Percentiles rank a stretch among this genome's conserved stretches.
phyloP scores from a whole-genome alignment of 1,139 yeast species.

The Blastobotrys ciferrii region DNA sequence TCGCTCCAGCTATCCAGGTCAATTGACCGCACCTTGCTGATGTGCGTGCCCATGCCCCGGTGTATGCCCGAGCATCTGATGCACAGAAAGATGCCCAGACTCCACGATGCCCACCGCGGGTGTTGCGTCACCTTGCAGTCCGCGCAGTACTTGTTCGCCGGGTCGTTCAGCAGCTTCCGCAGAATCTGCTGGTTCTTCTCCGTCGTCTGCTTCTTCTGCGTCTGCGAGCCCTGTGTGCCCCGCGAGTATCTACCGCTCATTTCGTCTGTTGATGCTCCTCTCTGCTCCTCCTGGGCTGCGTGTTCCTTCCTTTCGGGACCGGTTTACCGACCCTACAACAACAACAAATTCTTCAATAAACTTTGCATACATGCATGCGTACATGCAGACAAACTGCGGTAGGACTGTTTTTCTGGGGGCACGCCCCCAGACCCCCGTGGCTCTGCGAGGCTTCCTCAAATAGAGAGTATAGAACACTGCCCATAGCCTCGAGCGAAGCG shows the following conservation, averaged over 20 bases:
- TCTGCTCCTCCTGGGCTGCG: not conserved
- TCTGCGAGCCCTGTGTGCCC: constrained; percentile 2
- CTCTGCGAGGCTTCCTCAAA: too few species aligned
- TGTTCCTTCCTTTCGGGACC: not conserved
- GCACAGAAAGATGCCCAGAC: constrained; percentile 86
- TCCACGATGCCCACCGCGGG: constrained; percentile 99
- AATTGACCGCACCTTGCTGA: constrained; percentile 57
- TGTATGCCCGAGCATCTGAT: constrained; percentile 91
- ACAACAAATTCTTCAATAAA: too few species aligned
- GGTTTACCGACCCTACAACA: not conserved
- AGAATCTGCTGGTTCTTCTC: constrained; percentile 55
- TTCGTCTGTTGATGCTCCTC: not conserved
- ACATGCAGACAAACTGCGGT: too few species aligned
- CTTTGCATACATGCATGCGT: too few species aligned
- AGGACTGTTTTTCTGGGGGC: too few species aligned
- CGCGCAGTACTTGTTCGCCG: constrained; percentile 75
- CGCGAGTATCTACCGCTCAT: constrained; percentile 10
- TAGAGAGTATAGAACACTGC: too few species aligned
- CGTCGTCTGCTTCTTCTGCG: constrained; percentile 28
- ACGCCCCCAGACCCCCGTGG: too few species aligned
- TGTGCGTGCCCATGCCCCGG: constrained; percentile 93
- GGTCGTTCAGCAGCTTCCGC: constrained; percentile 69
- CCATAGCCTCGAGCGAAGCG: too few species aligned
- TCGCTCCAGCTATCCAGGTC: constrained; percentile 97
- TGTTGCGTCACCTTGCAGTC: constrained; percentile 88